These are phyloP conservation scores for Ochetophila trinervis DNA, from an alignment of 306 rosid genomes.

Conservation along the genomic window DNA sequence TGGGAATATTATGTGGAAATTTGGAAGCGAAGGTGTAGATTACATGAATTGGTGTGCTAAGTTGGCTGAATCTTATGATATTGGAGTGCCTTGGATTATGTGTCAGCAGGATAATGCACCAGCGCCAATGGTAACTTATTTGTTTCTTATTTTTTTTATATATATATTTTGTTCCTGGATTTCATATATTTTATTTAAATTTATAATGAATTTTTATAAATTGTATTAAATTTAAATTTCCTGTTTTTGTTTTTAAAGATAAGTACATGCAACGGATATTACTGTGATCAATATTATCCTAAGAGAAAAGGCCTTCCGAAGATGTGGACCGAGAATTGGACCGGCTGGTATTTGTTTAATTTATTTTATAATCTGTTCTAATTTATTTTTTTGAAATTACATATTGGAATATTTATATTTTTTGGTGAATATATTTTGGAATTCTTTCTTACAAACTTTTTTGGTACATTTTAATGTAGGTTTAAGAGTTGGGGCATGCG, in stretches of 20 bases:
- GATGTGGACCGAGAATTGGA: constrained; percentile 30
- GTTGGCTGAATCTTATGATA: constrained; percentile 25
- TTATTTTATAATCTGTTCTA: background rate
- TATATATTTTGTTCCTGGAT: too few relatives aligned
- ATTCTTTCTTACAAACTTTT: too few relatives aligned
- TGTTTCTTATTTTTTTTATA: too few relatives aligned
- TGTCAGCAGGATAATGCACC: constrained; percentile 36
- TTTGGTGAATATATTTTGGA: background rate
- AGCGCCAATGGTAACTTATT: constrained; percentile 23
- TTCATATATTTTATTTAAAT: too few relatives aligned
- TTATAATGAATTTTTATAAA: background rate
- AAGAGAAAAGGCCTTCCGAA: constrained; percentile 11
- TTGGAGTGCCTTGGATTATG: constrained; percentile 45
- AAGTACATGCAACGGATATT: constrained; percentile 15
- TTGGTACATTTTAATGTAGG: constrained; percentile 13
- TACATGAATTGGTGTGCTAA: constrained; percentile 40
- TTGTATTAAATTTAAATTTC: background rate
- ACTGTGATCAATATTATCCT: constrained; percentile 12
- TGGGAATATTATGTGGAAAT: constrained; percentile 30
- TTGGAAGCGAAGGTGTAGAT: constrained; percentile 24
- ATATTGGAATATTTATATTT: background rate
- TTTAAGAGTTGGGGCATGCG: constrained; percentile 31
- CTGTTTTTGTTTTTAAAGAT: background rate
- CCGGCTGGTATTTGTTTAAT: constrained; percentile 14
- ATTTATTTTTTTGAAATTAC: background rate